Percentiles rank a stretch among this genome's conserved stretches.
These are phyloP conservation scores for Mortierella sp. DNA, from an alignment of 371 early-diverging fungal genomes.

Conservation along the genomic window DNA sequence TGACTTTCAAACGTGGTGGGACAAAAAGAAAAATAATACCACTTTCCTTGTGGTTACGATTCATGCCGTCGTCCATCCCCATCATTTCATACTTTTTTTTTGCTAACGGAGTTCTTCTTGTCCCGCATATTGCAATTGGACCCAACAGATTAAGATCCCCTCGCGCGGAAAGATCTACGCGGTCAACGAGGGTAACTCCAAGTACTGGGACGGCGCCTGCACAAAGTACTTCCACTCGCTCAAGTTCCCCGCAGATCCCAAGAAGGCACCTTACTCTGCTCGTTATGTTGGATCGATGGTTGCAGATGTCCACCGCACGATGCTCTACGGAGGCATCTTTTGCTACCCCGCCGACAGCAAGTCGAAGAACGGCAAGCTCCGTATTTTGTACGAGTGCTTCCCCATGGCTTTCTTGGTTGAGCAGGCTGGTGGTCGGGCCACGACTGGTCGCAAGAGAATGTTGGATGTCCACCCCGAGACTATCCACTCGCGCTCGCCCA, in stretches of 20 bases:
- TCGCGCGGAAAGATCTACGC: constrained; percentile 97
- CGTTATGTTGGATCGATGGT: constrained; percentile 99
- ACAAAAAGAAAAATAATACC: not conserved
- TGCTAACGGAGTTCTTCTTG: not conserved
- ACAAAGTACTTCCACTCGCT: constrained; percentile 90
- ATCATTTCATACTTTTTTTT: not conserved
- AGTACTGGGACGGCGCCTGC: constrained; percentile 91
- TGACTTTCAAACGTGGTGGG: not conserved
- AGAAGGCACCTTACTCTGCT: constrained; percentile 93
- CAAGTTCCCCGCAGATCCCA: constrained; percentile 79
- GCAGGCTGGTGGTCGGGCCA: constrained; percentile 95
- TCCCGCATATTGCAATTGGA: not conserved
- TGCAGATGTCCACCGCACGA: constrained; percentile 98
- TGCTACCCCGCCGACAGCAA: constrained; percentile 90
- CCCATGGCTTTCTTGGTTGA: constrained; percentile 97
- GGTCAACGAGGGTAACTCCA: constrained; percentile 97
- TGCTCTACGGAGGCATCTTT: constrained; percentile 95
- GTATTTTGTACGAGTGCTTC: constrained; percentile 98
- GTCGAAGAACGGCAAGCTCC: constrained; percentile 93
- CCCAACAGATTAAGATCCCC: constrained; percentile 77
- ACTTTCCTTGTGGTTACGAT: not conserved
- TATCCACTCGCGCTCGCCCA: constrained; percentile 94
- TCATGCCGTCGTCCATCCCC: not conserved
- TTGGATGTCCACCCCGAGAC: constrained; percentile 89
- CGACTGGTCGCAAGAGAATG: constrained; percentile 86